These are phyloP conservation scores for Paxillus ammoniavirescens DNA, from an alignment of 768 basidiomycete species.

Conservation along the genomic window DNA sequence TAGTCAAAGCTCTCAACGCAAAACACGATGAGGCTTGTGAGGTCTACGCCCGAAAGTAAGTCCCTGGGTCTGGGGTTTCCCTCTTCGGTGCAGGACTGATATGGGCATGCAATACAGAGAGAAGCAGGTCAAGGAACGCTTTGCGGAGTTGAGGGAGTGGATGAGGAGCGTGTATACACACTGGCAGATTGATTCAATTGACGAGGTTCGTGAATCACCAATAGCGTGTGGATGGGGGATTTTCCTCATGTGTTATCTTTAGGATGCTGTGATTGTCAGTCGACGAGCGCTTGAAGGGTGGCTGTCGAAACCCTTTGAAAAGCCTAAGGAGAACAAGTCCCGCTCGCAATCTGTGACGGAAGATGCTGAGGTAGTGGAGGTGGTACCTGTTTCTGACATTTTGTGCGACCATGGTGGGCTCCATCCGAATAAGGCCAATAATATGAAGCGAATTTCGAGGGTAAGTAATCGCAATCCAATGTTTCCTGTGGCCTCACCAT, in stretches of 20 bases:
- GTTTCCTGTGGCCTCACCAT: background rate
- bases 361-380: conserved; percentile 18
- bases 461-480: conserved; percentile 33
- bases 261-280: conserved; percentile 62
- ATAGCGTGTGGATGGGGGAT: background rate
- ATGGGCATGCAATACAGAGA: conserved; percentile 34
- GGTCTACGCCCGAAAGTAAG: conserved; percentile 47
- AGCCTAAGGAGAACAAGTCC: conserved; percentile 21
- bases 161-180: conserved; percentile 59
- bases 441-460: conserved; percentile 68
- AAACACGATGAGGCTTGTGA: conserved; percentile 54
- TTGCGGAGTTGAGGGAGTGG: conserved; percentile 48
- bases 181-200: conserved; percentile 53
- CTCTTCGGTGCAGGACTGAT: conserved; percentile 13
- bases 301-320: conserved; percentile 41
- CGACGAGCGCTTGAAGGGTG: conserved; percentile 59
- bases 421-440: conserved; percentile 54
- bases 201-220: conserved; percentile 42
- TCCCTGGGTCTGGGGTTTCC: conserved; percentile 16
- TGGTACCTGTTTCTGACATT: conserved; percentile 42
- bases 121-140: conserved; percentile 39
- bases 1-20: conserved; percentile 55
- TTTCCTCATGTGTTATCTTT: conserved; percentile 15
- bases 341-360: conserved; percentile 15
- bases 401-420: conserved; percentile 61